Conservation (phyloP, 805 yeast genomes). For the Barnettozyma wickerhamii region DNA sequence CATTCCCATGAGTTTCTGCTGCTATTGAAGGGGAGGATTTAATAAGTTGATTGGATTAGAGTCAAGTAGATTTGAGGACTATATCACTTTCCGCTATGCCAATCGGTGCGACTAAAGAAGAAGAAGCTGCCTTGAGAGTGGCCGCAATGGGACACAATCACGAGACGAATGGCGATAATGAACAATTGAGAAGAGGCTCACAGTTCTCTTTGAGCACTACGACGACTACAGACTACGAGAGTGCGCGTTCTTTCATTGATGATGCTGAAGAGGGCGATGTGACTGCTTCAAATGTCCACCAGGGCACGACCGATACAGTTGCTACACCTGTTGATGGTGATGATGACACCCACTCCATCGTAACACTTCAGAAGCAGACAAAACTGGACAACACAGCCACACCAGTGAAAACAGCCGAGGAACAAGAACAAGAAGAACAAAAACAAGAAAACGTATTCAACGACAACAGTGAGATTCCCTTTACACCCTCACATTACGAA, state of each 20-base stretch:
- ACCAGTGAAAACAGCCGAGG: too few relatives aligned
- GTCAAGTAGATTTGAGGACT: background rate
- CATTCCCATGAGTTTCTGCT: too few relatives aligned
- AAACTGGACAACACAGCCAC: too few relatives aligned
- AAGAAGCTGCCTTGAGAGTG: conserved; percentile 17
- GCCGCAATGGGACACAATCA: conserved; percentile 5
- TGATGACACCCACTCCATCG: background rate
- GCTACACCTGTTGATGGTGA: background rate
- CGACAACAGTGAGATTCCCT: background rate
- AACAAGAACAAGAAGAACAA: background rate
- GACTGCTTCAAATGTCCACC: background rate
- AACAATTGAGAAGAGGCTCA: conserved; percentile 1
- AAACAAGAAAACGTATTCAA: background rate
- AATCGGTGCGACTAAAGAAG: conserved; percentile 15
- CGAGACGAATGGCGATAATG: too few relatives aligned
- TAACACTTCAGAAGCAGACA: background rate
- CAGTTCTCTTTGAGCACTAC: conserved; percentile 2
- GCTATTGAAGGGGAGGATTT: too few relatives aligned
- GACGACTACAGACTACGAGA: conserved; percentile 22
- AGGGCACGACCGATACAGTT: background rate
- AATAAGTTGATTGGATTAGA: too few relatives aligned
- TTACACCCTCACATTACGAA: conserved; percentile 5
- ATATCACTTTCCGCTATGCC: background rate
- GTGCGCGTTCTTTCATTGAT: conserved; percentile 19
- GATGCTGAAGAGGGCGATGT: background rate